phyloP scores from a whole-genome alignment of 2,329 filamentous ascomycete genomes.

The Aspergillus amoenus region DNA sequence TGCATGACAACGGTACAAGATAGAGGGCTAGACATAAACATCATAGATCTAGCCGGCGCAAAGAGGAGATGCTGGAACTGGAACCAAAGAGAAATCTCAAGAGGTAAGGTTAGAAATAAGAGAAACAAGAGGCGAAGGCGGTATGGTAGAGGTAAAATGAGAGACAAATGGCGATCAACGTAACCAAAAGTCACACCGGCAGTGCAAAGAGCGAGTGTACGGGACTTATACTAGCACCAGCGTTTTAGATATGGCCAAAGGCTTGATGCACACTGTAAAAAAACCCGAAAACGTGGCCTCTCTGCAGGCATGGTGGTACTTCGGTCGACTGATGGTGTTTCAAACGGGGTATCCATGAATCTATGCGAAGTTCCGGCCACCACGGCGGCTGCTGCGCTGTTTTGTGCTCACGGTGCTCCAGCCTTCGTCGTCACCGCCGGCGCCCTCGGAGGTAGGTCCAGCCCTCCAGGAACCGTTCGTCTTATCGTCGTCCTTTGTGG shows the following conservation, averaged over 20 bases:
- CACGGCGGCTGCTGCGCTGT: conserved; percentile 46
- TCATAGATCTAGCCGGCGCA: conserved; percentile 28
- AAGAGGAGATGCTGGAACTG: conserved; percentile 19
- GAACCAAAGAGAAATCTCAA: conserved; percentile 21
- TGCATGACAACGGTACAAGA: conserved; percentile 34
- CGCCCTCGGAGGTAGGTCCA: conserved; percentile 29
- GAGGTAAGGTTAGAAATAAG: conserved; percentile 11
- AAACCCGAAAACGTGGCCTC: background rate
- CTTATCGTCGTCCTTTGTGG: conserved; percentile 52
- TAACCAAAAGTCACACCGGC: conserved; percentile 24
- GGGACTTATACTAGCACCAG: background rate
- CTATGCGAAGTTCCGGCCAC: conserved; percentile 42
- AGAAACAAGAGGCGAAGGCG: conserved; percentile 17
- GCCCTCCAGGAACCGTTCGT: conserved; percentile 45
- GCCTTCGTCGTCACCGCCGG: conserved; percentile 46
- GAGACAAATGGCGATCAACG: conserved; percentile 25
- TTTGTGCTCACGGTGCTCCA: conserved; percentile 50
- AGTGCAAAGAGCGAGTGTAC: conserved; percentile 1
- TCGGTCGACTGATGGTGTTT: conserved; percentile 21
- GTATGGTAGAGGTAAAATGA: conserved; percentile 17
- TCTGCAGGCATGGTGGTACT: conserved; percentile 11
- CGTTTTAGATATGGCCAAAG: background rate
- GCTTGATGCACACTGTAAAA: background rate
- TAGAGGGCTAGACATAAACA: conserved; percentile 32
- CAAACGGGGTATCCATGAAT: conserved; percentile 35